Base-by-base conservation (phyloP, 1,139 yeast genomes). In the Yamadazyma trypodendri region DNA sequence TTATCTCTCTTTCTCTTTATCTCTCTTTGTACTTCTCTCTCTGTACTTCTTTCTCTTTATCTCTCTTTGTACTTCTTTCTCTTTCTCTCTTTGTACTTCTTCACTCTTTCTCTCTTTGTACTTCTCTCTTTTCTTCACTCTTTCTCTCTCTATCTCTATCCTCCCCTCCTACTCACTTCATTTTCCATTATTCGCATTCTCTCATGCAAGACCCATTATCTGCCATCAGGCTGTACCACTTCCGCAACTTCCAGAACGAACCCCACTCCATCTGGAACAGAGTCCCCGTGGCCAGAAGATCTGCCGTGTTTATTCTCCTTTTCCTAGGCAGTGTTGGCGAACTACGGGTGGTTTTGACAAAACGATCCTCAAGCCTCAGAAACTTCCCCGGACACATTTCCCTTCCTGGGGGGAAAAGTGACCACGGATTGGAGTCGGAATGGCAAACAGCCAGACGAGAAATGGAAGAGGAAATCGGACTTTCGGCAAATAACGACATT, bases 331-430 rank as follows among this genome's bases (percentile, higher is more conserved):
- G 68, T 21, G 62, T 70, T 39, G 95, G 95, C 3, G 95, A 87
- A 50, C 60, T 88, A 20, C 59, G 92, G 36, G 92, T 88, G 29
- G 68, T 89, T 5, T 61, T 89, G 40, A 88, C 96, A 2, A 82
- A 83, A 52, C 63, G 96, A 45, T 81, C 95, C 10, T 70, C 85
- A 35, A 69, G 73, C 36, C 64, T 89, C 50, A 68, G 81, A 32
- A 77, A 76, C 38, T 89, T 87, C 60, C 84, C 95, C 0, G 96
- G 96, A 6, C 96, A 89, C 55, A 84, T 87, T 11, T 84, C 95
- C 3, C 65, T 89, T 15, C 96, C 97, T 2, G 96, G 96, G 3
- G 97, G 96, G 3, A 81, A 81, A 53, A 85, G 92, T 6, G 96
- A 88, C 55, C 57, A 52, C 32, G 77, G 72, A 0, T 52, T 65